A percentile compares a stretch with the other conserved stretches of the same genome.
These are phyloP conservation scores for Cochlearia excelsa DNA, from an alignment of 345 rosid species.

Conservation along the genomic window DNA sequence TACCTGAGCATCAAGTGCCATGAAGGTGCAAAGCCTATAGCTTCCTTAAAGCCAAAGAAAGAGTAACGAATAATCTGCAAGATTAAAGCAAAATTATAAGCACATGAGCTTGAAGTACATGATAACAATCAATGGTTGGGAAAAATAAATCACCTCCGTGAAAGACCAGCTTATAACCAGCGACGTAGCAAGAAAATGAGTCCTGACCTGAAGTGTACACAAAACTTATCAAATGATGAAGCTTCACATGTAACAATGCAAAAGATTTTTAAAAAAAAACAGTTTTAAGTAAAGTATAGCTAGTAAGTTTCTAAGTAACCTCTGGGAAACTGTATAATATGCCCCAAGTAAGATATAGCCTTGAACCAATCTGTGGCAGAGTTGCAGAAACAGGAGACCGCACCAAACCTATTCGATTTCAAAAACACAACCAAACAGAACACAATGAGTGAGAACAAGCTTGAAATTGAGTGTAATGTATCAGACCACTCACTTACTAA, in stretches of 20 bases:
- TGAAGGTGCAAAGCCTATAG: conserved; percentile 78
- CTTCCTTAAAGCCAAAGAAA: conserved; percentile 90
- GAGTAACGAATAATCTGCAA: conserved; percentile 85
- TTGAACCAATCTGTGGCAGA: conserved; percentile 83
- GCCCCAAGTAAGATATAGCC: conserved; percentile 84
- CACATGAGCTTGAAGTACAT: background rate
- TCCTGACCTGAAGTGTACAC: conserved; percentile 22
- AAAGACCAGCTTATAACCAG: conserved; percentile 95
- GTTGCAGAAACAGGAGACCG: conserved; percentile 90
- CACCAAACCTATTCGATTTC: conserved; percentile 58
- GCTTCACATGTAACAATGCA: background rate
- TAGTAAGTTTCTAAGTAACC: conserved; percentile 37
- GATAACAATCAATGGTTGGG: conserved; percentile 6
- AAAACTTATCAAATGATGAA: conserved; percentile 14
- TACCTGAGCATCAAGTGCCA: conserved; percentile 97
- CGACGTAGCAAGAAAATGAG: conserved; percentile 68
- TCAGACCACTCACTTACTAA: conserved; percentile 51
- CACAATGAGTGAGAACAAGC: background rate
- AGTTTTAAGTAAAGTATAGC: background rate
- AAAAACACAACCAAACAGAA: conserved; percentile 4
- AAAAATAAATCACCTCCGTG: conserved; percentile 57
- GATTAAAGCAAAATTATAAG: too few relatives aligned
- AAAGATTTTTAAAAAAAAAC: background rate
- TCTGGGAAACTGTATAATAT: conserved; percentile 78
- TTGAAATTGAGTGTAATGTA: conserved; percentile 7